Base-by-base conservation (phyloP, 1,284 basidiomycete species). In the Ceratobasidium sp. region DNA sequence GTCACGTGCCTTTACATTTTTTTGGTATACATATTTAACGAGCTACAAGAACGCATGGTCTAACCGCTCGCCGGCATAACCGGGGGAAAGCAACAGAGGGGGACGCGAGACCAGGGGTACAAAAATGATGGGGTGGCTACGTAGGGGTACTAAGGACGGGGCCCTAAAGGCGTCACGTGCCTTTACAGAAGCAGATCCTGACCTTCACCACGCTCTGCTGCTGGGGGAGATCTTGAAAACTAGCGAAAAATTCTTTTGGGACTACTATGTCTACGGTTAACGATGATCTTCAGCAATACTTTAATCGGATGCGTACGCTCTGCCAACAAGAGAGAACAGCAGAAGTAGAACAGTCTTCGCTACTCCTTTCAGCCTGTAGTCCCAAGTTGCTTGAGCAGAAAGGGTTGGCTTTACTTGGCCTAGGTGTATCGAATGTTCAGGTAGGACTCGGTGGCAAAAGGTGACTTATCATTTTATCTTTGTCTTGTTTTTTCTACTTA, bases 361-460 rank as follows among this genome's bases (percentile, higher is more conserved):
- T 97, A 11, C 83, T 97, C 37, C 86, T 96, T 51, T 92, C 93
- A 4, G 94, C 94, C 76, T 95, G 93, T 79, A 87, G 91, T 4
- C 92, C 92, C 0, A 94, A 90, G 79, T 83, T 96, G 13, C 86
- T 98, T 19, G 95, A 98, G 81, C 90, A 93, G 78, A 91, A 93
- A 78, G 96, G 96, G 0, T 84, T 98, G 5, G 91, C 93, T 0
- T 82, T 98, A 0, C 88, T 88, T 39, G 89, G 90, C 37, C 84
- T 98, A 9, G 89, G 91, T 0, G 85, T 95, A 0, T 85, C 87
- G 0, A 86, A 86, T 24, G 85, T 95, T 29, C 88, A 87, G 61
- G 86, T 97, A 34, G 96, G 95, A 0, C 85, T 98, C 1, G 96
- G 95, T 34, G 95, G 94, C 29, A 97, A 96, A 85, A 95, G 89